These are phyloP conservation scores for Leishmania guyanensis DNA, from an alignment of 208 protist species.

Conservation along the genomic window DNA sequence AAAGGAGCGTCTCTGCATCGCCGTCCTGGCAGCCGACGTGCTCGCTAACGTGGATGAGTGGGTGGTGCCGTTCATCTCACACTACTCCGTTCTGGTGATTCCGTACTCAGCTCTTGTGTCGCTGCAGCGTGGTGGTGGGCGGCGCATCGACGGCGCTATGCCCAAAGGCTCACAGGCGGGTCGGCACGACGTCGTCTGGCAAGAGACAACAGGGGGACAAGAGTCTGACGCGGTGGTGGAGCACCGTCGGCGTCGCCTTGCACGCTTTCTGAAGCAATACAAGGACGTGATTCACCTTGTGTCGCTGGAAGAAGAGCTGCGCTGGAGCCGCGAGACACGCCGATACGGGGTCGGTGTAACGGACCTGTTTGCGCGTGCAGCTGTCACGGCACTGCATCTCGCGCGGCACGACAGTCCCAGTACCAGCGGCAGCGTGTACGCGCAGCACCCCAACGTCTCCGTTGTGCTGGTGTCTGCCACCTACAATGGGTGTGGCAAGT, in stretches of 20 bases:
- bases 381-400: constrained; percentile 74
- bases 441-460: constrained; percentile 19
- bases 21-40: constrained; percentile 80
- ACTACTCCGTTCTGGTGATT: constrained; percentile 84
- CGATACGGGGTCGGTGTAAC: constrained; percentile 72
- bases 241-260: constrained; percentile 50
- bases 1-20: constrained; percentile 40
- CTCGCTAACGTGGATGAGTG: constrained; percentile 75
- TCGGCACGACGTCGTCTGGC: constrained; percentile 43
- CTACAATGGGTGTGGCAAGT: constrained; percentile 62
- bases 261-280: constrained; percentile 65
- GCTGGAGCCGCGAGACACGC: constrained; percentile 64
- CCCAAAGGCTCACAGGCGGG: constrained; percentile 36
- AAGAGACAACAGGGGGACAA: constrained; percentile 30
- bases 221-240: constrained; percentile 53
- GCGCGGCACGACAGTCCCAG: constrained; percentile 40
- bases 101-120: constrained; percentile 66
- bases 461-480: constrained; percentile 56
- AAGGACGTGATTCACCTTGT: constrained; percentile 72
- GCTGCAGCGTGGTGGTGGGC: constrained; percentile 53
- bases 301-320: constrained; percentile 78
- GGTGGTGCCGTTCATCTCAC: constrained; percentile 72
- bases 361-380: constrained; percentile 55
- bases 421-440: constrained; percentile 27
- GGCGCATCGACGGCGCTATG: constrained; percentile 43